phyloP scores from a whole-genome alignment of 2,329 filamentous ascomycete species.

The Dissoconium aciculare region DNA sequence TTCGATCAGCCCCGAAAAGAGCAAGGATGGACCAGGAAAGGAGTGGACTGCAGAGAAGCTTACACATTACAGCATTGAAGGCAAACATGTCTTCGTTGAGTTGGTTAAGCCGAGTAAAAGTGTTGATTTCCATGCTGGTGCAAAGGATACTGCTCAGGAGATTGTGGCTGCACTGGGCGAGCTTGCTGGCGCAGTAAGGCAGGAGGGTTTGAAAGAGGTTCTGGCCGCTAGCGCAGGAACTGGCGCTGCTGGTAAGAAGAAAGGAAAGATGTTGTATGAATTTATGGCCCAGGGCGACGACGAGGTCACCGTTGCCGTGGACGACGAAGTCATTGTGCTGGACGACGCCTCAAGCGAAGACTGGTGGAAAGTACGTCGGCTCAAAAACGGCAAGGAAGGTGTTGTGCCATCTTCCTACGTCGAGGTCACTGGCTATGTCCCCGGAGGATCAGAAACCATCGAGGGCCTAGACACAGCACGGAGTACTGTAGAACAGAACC shows the following conservation, averaged over 20 bases:
- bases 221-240: conserved; percentile 61
- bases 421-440: conserved; percentile 60
- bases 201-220: conserved; percentile 73
- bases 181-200: conserved; percentile 68
- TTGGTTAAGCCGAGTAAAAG: conserved; percentile 84
- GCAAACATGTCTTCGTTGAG: conserved; percentile 94
- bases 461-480: conserved; percentile 44
- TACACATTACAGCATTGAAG: conserved; percentile 95
- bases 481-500: conserved; percentile 62
- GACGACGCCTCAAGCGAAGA: conserved; percentile 90
- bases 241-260: conserved; percentile 49
- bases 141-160: conserved; percentile 90
- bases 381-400: conserved; percentile 87
- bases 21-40: conserved; percentile 66
- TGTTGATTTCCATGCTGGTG: conserved; percentile 89
- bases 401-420: conserved; percentile 96
- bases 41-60: conserved; percentile 93
- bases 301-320: conserved; percentile 79
- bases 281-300: conserved; percentile 95
- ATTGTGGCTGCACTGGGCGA: conserved; percentile 82
- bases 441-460: conserved; percentile 33
- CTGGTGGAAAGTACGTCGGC: conserved; percentile 88
- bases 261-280: conserved; percentile 78
- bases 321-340: conserved; percentile 78
- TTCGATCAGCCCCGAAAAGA: conserved; percentile 76